phyloP scores from a whole-genome alignment of 2,329 filamentous ascomycete genomes.

The Colletotrichum somersetense region DNA sequence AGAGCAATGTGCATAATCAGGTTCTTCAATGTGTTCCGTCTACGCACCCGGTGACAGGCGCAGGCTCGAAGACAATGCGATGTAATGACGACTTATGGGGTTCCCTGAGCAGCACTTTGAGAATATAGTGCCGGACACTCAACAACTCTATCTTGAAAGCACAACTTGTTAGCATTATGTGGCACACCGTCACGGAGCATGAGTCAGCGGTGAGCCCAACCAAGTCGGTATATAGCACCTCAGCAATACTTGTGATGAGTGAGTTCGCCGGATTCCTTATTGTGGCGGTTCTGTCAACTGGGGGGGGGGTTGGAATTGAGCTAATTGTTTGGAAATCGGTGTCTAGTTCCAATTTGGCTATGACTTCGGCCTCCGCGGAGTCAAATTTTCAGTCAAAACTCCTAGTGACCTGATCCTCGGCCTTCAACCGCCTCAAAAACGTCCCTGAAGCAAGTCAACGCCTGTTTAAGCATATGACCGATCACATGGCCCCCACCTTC shows the following conservation, averaged over 20 bases:
- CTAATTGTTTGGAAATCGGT: background rate
- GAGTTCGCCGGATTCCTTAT: background rate
- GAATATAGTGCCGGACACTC: background rate
- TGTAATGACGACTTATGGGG: background rate
- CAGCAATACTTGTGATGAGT: background rate
- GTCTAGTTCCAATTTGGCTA: background rate
- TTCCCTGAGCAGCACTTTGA: background rate
- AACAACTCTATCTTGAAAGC: background rate
- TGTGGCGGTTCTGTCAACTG: background rate
- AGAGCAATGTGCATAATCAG: background rate
- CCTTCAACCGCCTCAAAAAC: background rate
- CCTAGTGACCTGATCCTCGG: too few species aligned
- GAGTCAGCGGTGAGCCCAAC: background rate
- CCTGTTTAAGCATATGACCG: background rate
- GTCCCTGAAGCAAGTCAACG: too few species aligned
- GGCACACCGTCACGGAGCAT: background rate
- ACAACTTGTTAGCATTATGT: background rate
- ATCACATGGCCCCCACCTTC: background rate
- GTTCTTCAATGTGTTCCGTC: too few species aligned
- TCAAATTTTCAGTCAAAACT: background rate
- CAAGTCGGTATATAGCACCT: background rate
- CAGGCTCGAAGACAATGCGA: background rate
- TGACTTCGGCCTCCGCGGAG: background rate
- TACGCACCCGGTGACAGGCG: background rate
- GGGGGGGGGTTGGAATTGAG: background rate